Percentiles rank a stretch among this genome's conserved stretches.
phyloP scores from a whole-genome alignment of 495 filamentous ascomycete species.

The Penicillium turbatum region DNA sequence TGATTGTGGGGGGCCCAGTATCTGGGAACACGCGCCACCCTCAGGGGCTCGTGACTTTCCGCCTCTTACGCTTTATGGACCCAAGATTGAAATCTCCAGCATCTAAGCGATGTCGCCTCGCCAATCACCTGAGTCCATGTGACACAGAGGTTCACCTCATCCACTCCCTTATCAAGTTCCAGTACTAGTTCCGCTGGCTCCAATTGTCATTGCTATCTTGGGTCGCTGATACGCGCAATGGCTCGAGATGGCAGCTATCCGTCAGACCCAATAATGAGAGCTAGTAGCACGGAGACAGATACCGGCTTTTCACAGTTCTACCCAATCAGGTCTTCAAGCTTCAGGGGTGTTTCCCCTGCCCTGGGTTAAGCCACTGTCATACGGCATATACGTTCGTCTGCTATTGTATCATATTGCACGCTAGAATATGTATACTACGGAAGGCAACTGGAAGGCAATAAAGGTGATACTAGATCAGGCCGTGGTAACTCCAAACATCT shows the following conservation, averaged over 20 bases:
- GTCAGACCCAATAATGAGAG: constrained; percentile 17
- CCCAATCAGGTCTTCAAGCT: background rate
- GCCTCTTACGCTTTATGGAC: background rate
- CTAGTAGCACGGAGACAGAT: constrained; percentile 2
- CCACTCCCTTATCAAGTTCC: background rate
- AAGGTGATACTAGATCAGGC: no score
- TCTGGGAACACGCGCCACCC: constrained; percentile 13
- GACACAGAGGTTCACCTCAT: background rate
- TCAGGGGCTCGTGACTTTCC: constrained; percentile 19
- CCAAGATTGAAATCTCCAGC: background rate
- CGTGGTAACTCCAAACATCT: no score
- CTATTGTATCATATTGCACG: background rate
- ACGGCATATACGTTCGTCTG: background rate
- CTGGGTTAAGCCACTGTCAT: constrained; percentile 1
- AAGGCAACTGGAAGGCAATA: no score
- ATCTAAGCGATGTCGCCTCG: background rate
- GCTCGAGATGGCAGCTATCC: constrained; percentile 5
- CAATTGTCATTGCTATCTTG: background rate
- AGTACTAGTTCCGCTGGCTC: background rate
- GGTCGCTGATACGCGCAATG: background rate
- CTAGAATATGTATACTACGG: no score
- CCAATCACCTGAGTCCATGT: constrained; percentile 5
- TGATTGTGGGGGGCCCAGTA: constrained; percentile 10
- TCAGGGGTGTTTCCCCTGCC: background rate
- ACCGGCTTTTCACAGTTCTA: constrained; percentile 5